Base-by-base conservation (phyloP, 352 stramenopile species). In the Aphanomyces stellatus region DNA sequence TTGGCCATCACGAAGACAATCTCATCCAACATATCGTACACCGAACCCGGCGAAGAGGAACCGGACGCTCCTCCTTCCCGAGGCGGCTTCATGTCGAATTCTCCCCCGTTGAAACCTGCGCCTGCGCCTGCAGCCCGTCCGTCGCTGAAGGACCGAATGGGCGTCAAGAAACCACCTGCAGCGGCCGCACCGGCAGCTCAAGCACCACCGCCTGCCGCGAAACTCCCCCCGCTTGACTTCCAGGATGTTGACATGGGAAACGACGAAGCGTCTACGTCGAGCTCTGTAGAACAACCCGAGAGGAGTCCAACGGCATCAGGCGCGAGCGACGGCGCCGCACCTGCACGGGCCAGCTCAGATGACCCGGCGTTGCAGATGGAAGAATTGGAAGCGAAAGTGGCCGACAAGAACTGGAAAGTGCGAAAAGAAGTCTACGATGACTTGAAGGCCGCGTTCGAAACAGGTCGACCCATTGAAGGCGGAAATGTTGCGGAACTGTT, bases 381-480 rank as follows among this genome's bases (percentile, higher is more conserved):
- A 53, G 51, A 69, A 4, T 43, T 93, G 3, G 51, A 89, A 30
- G 70, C 74, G 15, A 81, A 90, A 53, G 24, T 93, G 51, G 75
- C 72, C 15, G 85, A 95, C 59, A 93, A 91, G 72, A 91, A 90
- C 72, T 95, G 87, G 87, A 93, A 93, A 74, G 67, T 87, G 17
- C 77, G 87, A 7, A 95, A 93, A 77, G 80, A 89, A 71, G 87
- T 74, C 0, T 93, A 85, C 59, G 87, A 93, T 25, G 64, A 88
- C 37, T 68, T 91, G 49, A 95, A 90, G 53, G 63, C 71, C 11
- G 55, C 80, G 37, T 88, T 85, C 35, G 83, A 91, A 42, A 76
- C 75, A 46, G 61, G 71, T 13, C 59, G 46, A 17, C 77, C 72
- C 43, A 71, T 80, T 15, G 70, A 76, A 24, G 73, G 71, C 5